Evolutionary conservation across 768 basidiomycete genomes (phyloP).

Genomic region (Vararia minispora): DNA sequence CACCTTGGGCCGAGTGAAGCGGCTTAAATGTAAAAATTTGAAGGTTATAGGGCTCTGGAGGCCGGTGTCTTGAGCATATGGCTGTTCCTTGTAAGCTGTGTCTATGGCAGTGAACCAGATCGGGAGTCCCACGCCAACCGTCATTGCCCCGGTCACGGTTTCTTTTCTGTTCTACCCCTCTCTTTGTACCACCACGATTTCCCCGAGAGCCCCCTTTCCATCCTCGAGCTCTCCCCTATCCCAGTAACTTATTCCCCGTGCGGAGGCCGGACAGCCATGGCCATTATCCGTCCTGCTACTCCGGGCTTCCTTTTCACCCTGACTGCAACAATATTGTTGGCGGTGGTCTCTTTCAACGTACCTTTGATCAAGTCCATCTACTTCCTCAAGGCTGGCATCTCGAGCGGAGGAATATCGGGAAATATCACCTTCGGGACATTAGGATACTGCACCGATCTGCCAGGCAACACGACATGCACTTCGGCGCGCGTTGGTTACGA

Average conservation of each 20-base stretch:
- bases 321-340: conserved; percentile 66
- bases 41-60: too few species aligned
- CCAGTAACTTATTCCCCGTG: background rate
- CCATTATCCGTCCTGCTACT: conserved; percentile 70
- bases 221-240: background rate
- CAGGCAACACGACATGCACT: conserved; percentile 56
- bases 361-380: conserved; percentile 83
- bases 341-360: conserved; percentile 82
- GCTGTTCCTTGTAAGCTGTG: too few species aligned
- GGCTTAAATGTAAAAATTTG: too few species aligned
- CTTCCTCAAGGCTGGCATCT: conserved; percentile 72
- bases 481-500: conserved; percentile 78
- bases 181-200: too few species aligned
- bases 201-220: background rate
- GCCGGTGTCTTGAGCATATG: too few species aligned
- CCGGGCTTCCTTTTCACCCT: conserved; percentile 83
- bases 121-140: too few species aligned
- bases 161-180: too few species aligned
- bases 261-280: conserved; percentile 30
- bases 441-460: conserved; percentile 70
- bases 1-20: too few species aligned
- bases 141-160: too few species aligned
- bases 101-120: too few species aligned
- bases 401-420: conserved; percentile 36
- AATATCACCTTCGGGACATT: conserved; percentile 78